Conservation (phyloP, 78 protist genomes). For the Anaeramoeba flamelloides region DNA sequence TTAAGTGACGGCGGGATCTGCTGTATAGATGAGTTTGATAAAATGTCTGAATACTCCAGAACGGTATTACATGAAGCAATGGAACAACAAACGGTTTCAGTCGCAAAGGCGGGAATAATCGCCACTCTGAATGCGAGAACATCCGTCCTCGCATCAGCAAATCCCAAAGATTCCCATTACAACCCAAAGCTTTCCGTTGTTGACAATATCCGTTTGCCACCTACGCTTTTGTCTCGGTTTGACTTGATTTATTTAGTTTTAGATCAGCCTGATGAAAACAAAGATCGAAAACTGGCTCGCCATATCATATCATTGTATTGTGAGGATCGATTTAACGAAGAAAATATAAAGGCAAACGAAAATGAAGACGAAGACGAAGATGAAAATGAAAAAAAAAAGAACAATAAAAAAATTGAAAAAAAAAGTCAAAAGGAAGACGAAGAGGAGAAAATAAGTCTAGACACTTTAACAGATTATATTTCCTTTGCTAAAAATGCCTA, state of each 20-base stretch:
- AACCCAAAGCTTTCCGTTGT: slow-evolving; percentile 71
- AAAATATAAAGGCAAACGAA: not conserved
- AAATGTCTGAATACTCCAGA: slow-evolving; percentile 87
- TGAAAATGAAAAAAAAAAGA: too few relatives aligned
- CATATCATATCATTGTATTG: slow-evolving; percentile 68
- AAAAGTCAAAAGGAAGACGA: not conserved
- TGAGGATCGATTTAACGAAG: too few relatives aligned
- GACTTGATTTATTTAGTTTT: slow-evolving; percentile 83
- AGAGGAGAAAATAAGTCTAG: not conserved
- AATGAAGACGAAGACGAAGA: too few relatives aligned
- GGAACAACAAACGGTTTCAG: slow-evolving; percentile 98
- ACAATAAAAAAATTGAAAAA: too few relatives aligned
- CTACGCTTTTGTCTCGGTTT: slow-evolving; percentile 87
- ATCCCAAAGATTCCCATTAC: slow-evolving; percentile 77
- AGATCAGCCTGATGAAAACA: slow-evolving; percentile 61
- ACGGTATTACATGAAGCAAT: slow-evolving; percentile 87
- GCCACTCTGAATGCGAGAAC: slow-evolving; percentile 86
- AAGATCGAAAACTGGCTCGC: slow-evolving; percentile 65
- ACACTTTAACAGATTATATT: slow-evolving; percentile 53
- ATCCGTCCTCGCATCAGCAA: slow-evolving; percentile 95
- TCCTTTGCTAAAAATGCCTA: slow-evolving; percentile 48
- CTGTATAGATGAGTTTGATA: slow-evolving; percentile 96
- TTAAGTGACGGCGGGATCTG: slow-evolving; percentile 75
- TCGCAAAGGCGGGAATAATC: slow-evolving; percentile 99
- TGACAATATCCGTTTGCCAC: slow-evolving; percentile 74